These are phyloP conservation scores for Rhododendron vialii DNA, from an alignment of 148 eudicot genomes.

Conservation along the genomic window DNA sequence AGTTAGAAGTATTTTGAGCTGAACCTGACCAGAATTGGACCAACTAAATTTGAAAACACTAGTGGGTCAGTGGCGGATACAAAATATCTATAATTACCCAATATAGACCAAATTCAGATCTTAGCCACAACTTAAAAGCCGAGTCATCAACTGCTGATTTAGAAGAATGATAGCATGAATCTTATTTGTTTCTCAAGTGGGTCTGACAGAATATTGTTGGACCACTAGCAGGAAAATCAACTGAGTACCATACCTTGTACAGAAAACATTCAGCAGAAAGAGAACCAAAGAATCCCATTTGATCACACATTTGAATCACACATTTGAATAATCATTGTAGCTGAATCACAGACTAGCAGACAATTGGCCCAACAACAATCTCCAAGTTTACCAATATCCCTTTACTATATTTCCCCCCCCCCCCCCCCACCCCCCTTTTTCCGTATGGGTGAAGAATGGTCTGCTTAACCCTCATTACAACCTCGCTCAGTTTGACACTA, in stretches of 20 bases:
- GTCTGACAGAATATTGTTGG: constrained; percentile 3
- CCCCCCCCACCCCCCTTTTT: neutral
- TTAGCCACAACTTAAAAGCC: neutral
- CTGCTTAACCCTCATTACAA: neutral
- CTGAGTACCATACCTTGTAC: neutral
- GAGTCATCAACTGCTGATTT: neutral
- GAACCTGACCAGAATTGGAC: constrained; percentile 5
- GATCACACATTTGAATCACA: neutral
- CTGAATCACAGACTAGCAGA: neutral
- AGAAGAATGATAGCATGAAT: neutral
- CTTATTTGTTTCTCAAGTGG: neutral
- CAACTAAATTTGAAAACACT: neutral
- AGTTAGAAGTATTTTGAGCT: neutral
- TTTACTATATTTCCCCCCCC: too few species aligned
- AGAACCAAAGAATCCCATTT: neutral
- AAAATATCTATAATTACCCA: neutral
- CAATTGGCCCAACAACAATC: neutral
- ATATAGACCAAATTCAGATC: neutral
- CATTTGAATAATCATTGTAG: neutral
- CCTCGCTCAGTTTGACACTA: neutral
- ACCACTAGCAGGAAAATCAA: neutral
- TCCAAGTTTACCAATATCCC: neutral
- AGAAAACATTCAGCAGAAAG: neutral
- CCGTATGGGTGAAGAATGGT: neutral
- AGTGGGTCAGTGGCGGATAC: too few species aligned